Percentiles rank a stretch among this genome's conserved stretches.
Conservation (phyloP, 805 yeast genomes). For the Metschnikowia dekortorum region DNA sequence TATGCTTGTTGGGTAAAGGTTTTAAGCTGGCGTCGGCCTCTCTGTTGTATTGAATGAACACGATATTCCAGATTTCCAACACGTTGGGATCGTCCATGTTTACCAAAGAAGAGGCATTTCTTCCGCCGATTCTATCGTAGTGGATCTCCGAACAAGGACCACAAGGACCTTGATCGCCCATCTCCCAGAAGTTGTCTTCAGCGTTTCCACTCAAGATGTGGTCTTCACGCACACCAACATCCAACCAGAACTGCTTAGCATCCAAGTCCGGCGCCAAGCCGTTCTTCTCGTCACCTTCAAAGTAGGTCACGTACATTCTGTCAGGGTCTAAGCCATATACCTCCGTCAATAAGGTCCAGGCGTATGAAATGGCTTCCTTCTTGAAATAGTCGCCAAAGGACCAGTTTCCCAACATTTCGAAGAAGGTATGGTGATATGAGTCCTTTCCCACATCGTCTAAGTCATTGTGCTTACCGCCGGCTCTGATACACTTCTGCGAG, state of each 20-base stretch:
- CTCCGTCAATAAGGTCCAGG: slow-evolving; percentile 88
- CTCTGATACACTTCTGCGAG: slow-evolving; percentile 98
- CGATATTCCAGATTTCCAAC: slow-evolving; percentile 96
- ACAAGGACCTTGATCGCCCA: slow-evolving; percentile 99
- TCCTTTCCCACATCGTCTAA: slow-evolving; percentile 98
- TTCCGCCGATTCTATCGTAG: slow-evolving; percentile 96
- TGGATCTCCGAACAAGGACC: slow-evolving; percentile 99
- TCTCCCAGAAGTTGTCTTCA: slow-evolving; percentile 97
- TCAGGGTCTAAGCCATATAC: slow-evolving; percentile 76
- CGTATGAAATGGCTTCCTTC: slow-evolving; percentile 80
- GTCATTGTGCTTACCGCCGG: slow-evolving; percentile 98
- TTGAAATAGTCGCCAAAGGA: slow-evolving; percentile 99
- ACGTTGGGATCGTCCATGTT: slow-evolving; percentile 98
- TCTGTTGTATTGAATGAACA: slow-evolving; percentile 94
- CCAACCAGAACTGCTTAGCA: slow-evolving; percentile 82
- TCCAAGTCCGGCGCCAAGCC: slow-evolving; percentile 93
- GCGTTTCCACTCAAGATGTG: slow-evolving; percentile 91
- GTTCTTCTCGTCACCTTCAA: slow-evolving; percentile 81
- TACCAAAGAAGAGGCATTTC: slow-evolving; percentile 88
- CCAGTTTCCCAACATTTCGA: slow-evolving; percentile 99
- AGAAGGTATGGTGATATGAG: slow-evolving; percentile 96
- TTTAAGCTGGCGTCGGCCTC: slow-evolving; percentile 79
- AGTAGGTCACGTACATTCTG: slow-evolving; percentile 91
- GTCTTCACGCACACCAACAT: slow-evolving; percentile 83
- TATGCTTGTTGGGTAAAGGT: slow-evolving; percentile 88